These are phyloP conservation scores for Echinochloa phyllopogon DNA, from an alignment of 176 grass and related monocot species.

Conservation along the genomic window DNA sequence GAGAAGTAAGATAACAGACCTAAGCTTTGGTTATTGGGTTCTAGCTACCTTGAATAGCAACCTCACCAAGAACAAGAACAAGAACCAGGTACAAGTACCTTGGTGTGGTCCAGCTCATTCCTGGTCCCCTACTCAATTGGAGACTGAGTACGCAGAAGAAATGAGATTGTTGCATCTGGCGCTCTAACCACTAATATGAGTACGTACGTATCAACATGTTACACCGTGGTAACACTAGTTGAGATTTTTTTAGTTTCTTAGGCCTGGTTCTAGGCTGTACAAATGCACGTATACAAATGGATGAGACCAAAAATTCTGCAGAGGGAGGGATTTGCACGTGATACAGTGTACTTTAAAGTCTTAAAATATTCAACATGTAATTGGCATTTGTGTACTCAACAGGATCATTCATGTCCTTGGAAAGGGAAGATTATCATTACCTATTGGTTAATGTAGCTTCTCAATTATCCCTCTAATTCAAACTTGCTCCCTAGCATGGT, in stretches of 20 bases:
- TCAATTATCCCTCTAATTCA: background rate
- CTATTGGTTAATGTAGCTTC: constrained; percentile 10
- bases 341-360: constrained; percentile 38
- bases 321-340: background rate
- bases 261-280: background rate
- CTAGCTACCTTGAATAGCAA: constrained; percentile 41
- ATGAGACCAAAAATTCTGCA: background rate
- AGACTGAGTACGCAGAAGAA: background rate
- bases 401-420: constrained; percentile 21
- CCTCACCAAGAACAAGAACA: constrained; percentile 42
- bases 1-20: constrained; percentile 35
- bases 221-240: background rate
- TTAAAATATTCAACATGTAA: constrained; percentile 28
- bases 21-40: constrained; percentile 41
- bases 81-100: constrained; percentile 22
- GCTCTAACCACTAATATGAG: background rate
- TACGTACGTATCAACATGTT: background rate
- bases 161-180: background rate
- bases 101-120: background rate
- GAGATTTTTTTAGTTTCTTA: background rate
- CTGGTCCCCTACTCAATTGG: background rate
- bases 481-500: background rate
- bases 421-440: constrained; percentile 25
- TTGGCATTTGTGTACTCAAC: background rate
- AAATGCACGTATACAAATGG: background rate